A percentile compares a stretch with the other conserved stretches of the same genome.
Evolutionary conservation across 768 basidiomycete species (phyloP).

Genomic region (Suillus paluster): DNA sequence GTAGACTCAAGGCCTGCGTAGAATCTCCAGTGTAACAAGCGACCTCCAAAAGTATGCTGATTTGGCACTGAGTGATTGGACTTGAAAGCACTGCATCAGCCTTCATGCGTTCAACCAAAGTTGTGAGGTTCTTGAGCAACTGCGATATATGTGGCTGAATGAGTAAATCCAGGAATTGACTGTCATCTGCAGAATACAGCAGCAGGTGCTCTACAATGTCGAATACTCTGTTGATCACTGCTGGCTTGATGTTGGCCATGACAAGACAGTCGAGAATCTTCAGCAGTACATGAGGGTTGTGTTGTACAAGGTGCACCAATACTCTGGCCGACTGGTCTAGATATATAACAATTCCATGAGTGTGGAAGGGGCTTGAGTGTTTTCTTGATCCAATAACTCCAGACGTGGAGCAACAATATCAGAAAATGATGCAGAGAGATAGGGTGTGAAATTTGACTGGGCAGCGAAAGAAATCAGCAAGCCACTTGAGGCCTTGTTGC

Average conservation of each 20-base stretch:
- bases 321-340: slow-evolving; percentile 67
- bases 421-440: slow-evolving; percentile 66
- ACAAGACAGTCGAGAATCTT: slow-evolving; percentile 83
- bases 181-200: slow-evolving; percentile 54
- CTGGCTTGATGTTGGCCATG: slow-evolving; percentile 84
- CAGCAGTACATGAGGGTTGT: slow-evolving; percentile 69
- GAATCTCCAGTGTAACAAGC: slow-evolving; percentile 74
- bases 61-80: slow-evolving; percentile 79
- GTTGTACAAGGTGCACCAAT: slow-evolving; percentile 67
- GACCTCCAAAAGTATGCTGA: slow-evolving; percentile 78
- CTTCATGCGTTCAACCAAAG: slow-evolving; percentile 67
- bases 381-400: slow-evolving; percentile 74
- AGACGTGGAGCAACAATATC: slow-evolving; percentile 86
- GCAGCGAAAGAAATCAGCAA: slow-evolving; percentile 86
- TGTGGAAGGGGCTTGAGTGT: slow-evolving; percentile 89
- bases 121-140: slow-evolving; percentile 74
- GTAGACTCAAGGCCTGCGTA: slow-evolving; percentile 72
- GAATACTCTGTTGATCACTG: slow-evolving; percentile 79
- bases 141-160: slow-evolving; percentile 72
- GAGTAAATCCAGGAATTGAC: slow-evolving; percentile 51
- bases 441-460: slow-evolving; percentile 72
- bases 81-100: slow-evolving; percentile 53
- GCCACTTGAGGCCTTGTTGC: slow-evolving; percentile 82
- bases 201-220: slow-evolving; percentile 83
- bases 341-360: slow-evolving; percentile 83